Evolutionary conservation across 495 filamentous ascomycete genomes (phyloP).

Genomic region (Penicillium cataractarum): DNA sequence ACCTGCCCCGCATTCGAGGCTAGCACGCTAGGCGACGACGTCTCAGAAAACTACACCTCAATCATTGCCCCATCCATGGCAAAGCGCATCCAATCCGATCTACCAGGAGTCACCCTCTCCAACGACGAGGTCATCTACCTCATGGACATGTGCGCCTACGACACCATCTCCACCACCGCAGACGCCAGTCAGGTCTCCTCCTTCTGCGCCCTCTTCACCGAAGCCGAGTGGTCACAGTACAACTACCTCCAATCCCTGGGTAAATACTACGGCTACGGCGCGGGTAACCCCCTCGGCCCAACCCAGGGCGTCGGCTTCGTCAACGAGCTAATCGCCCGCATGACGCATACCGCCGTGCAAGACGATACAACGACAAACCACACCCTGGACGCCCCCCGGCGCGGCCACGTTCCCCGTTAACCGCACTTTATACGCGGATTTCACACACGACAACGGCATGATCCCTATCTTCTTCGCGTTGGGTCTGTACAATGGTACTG

Average conservation of each 20-base stretch:
- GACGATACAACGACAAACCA: slow-evolving; percentile 73
- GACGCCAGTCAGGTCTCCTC: slow-evolving; percentile 46
- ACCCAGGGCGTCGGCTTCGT: slow-evolving; percentile 83
- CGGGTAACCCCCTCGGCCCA: slow-evolving; percentile 74
- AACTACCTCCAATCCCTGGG: slow-evolving; percentile 74
- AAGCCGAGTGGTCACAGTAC: slow-evolving; percentile 71
- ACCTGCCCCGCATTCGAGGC: slow-evolving; percentile 66
- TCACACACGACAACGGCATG: slow-evolving; percentile 88
- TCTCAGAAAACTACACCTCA: slow-evolving; percentile 55
- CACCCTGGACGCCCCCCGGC: slow-evolving; percentile 64
- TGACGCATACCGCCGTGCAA: slow-evolving; percentile 66
- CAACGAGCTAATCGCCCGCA: slow-evolving; percentile 81
- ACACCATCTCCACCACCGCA: slow-evolving; percentile 62
- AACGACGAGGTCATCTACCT: slow-evolving; percentile 62
- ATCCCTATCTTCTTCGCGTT: slow-evolving; percentile 70
- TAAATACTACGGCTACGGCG: slow-evolving; percentile 80
- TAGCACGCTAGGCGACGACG: slow-evolving; percentile 47
- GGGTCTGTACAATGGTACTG: slow-evolving; percentile 69
- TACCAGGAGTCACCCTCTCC: slow-evolving; percentile 64
- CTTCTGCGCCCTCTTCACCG: slow-evolving; percentile 75
- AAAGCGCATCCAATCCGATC: slow-evolving; percentile 60
- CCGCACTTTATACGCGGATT: slow-evolving; percentile 73
- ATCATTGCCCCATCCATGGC: slow-evolving; percentile 65
- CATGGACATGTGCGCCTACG: slow-evolving; percentile 87
- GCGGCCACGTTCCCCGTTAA: slow-evolving; percentile 69